A percentile compares a stretch with the other conserved stretches of the same genome.
phyloP scores from a whole-genome alignment of 768 basidiomycete genomes.

The Rhodocollybia butyracea region DNA sequence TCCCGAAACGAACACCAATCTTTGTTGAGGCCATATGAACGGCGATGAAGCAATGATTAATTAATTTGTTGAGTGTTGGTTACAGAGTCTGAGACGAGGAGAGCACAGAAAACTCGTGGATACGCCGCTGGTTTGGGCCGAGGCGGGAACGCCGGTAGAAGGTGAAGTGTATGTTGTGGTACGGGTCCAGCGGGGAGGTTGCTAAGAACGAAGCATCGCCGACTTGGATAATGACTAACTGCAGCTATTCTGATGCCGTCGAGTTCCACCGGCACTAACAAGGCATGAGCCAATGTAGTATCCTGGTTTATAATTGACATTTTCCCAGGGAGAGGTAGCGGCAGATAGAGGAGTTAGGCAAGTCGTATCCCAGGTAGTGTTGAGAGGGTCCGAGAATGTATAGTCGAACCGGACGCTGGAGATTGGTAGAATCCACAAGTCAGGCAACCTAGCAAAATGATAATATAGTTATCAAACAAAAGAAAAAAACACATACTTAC shows the following conservation, averaged over 20 bases:
- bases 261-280: constrained; percentile 75
- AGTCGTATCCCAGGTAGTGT: constrained; percentile 62
- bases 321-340: constrained; percentile 58
- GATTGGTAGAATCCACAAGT: constrained; percentile 61
- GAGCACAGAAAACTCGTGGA: no score
- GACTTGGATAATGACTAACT: constrained; percentile 55
- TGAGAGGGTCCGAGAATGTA: constrained; percentile 50
- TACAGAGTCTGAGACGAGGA: constrained; percentile 19
- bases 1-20: constrained; percentile 32
- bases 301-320: constrained; percentile 46
- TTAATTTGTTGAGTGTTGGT: constrained; percentile 37
- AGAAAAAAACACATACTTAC: not conserved
- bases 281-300: constrained; percentile 54
- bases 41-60: no score
- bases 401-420: constrained; percentile 44
- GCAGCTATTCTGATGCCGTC: constrained; percentile 44
- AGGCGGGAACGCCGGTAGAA: constrained; percentile 34
- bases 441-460: constrained; percentile 36
- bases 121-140: constrained; percentile 37
- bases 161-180: constrained; percentile 56
- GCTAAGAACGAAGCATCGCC: constrained; percentile 49
- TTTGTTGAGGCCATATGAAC: constrained; percentile 32
- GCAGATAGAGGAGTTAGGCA: constrained; percentile 42
- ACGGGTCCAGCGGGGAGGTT: constrained; percentile 58
- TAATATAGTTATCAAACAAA: no score